A percentile compares a stretch with the other conserved stretches of the same genome.
phyloP scores from a whole-genome alignment of 306 rosid genomes.

The Mimosa bimucronata region DNA sequence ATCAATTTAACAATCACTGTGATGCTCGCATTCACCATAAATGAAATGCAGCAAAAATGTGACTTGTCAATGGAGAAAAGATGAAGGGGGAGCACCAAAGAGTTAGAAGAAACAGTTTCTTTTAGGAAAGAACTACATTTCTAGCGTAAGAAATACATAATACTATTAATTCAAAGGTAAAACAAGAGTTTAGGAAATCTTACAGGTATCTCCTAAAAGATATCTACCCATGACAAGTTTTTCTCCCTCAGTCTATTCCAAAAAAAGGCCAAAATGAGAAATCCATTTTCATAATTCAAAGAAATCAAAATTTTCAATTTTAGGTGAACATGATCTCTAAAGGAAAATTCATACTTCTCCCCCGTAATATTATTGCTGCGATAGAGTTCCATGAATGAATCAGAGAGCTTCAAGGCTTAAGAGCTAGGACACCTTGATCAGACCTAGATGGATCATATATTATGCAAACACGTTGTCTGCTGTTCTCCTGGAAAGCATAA shows the following conservation, averaged over 20 bases:
- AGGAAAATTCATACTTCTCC: constrained; percentile 73
- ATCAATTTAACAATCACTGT: no score
- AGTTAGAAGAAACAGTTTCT: no score
- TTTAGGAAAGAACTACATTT: no score
- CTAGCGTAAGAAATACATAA: no score
- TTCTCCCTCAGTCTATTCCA: constrained; percentile 88
- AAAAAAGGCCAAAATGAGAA: constrained; percentile 37
- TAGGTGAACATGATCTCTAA: constrained; percentile 10
- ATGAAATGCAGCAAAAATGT: no score
- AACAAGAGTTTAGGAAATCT: constrained; percentile 41
- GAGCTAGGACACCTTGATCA: constrained; percentile 12
- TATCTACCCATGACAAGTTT: constrained; percentile 92
- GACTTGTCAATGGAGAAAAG: no score
- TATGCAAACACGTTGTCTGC: not conserved
- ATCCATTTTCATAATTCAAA: not conserved
- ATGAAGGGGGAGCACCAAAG: no score
- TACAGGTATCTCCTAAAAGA: constrained; percentile 97
- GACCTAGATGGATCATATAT: constrained; percentile 8
- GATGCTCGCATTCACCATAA: no score
- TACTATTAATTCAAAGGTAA: constrained; percentile 5
- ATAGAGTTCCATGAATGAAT: constrained; percentile 70
- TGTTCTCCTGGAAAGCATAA: constrained; percentile 51
- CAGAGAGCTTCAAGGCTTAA: constrained; percentile 9
- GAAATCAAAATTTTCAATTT: constrained; percentile 17
- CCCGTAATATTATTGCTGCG: constrained; percentile 89